Conservation (phyloP, 2,329 filamentous ascomycete genomes). For the Colletotrichum shisoi region DNA sequence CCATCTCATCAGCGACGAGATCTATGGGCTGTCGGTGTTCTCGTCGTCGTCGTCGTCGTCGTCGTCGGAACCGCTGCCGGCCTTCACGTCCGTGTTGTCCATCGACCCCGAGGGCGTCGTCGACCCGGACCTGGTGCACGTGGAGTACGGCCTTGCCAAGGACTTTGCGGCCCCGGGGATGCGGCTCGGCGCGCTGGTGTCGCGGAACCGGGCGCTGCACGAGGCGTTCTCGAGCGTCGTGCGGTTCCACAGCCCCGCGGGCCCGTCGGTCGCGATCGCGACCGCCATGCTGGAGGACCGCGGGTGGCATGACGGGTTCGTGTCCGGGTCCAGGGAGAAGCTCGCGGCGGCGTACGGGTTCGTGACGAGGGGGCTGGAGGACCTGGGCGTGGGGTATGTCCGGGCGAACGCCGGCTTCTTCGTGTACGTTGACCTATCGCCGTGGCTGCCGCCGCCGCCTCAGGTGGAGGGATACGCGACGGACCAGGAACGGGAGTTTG, state of each 20-base stretch:
- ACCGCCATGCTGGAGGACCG: conserved; percentile 57
- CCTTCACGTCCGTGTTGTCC: conserved; percentile 60
- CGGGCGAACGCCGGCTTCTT: conserved; percentile 66
- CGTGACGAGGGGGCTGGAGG: conserved; percentile 49
- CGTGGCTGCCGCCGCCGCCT: conserved; percentile 48
- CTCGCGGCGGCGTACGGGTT: conserved; percentile 53
- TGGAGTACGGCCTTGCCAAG: conserved; percentile 56
- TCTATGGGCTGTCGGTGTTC: conserved; percentile 64
- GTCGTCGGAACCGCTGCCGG: conserved; percentile 26
- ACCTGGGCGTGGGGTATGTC: conserved; percentile 56
- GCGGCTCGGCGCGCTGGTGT: conserved; percentile 59
- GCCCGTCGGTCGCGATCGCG: conserved; percentile 53
- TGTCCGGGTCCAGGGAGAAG: conserved; percentile 50
- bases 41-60: conserved; percentile 55
- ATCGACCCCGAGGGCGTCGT: conserved; percentile 56
- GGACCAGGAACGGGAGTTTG: conserved; percentile 53
- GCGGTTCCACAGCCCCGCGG: conserved; percentile 59
- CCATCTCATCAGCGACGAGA: conserved; percentile 66
- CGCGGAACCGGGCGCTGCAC: conserved; percentile 46
- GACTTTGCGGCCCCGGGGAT: conserved; percentile 64
- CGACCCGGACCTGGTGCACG: conserved; percentile 58
- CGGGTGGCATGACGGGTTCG: conserved; percentile 55
- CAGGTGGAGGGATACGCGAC: conserved; percentile 39
- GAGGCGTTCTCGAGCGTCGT: conserved; percentile 51
- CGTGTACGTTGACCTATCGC: conserved; percentile 61